Conservation (phyloP, 2,329 filamentous ascomycete species). For the Diplocarpon mali region DNA sequence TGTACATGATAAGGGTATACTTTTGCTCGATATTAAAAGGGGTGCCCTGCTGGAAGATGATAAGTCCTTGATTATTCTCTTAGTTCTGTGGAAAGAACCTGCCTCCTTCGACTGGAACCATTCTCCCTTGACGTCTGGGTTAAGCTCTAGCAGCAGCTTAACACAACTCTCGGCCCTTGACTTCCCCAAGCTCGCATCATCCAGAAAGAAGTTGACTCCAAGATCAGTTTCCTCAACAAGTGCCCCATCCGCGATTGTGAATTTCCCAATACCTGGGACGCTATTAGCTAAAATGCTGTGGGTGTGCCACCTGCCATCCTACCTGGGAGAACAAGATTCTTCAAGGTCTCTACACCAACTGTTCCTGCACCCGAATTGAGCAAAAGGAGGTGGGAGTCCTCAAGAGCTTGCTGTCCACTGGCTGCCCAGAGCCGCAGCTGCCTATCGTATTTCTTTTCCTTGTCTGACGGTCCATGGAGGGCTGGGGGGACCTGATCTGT, state of each 20-base stretch:
- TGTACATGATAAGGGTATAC: conserved; percentile 51
- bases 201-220: conserved; percentile 94
- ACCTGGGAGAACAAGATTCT: conserved; percentile 93
- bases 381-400: conserved; percentile 82
- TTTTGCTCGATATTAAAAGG: conserved; percentile 29
- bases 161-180: conserved; percentile 69
- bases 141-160: conserved; percentile 72
- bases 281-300: conserved; percentile 11
- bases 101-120: conserved; percentile 46
- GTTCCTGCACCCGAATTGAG: conserved; percentile 81
- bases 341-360: conserved; percentile 81
- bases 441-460: conserved; percentile 77
- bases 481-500: conserved; percentile 31
- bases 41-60: background rate
- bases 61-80: background rate
- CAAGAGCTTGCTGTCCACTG: conserved; percentile 78
- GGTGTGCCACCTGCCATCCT: conserved; percentile 13
- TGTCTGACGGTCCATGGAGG: conserved; percentile 43
- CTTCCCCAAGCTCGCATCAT: conserved; percentile 64
- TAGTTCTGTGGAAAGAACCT: conserved; percentile 8
- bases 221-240: conserved; percentile 72
- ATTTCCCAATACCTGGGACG: conserved; percentile 63
- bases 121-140: conserved; percentile 78
- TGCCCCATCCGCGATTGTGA: conserved; percentile 78
- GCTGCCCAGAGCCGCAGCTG: conserved; percentile 94